phyloP scores from a whole-genome alignment of 2,329 filamentous ascomycete species.

The Alternaria triticina region DNA sequence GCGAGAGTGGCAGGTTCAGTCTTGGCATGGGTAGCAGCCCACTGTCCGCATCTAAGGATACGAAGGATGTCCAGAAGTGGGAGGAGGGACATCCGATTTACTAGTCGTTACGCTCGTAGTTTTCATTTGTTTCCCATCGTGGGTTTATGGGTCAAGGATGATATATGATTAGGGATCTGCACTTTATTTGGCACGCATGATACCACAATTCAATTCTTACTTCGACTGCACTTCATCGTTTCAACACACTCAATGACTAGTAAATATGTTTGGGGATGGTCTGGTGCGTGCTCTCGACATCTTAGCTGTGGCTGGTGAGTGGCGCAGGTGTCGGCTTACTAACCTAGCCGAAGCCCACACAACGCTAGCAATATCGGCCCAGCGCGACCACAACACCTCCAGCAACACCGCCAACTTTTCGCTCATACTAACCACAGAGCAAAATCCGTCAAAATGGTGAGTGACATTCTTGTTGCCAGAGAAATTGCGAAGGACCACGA shows the following conservation, averaged over 20 bases:
- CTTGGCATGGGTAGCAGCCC: conserved; percentile 42
- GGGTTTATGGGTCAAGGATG: not conserved
- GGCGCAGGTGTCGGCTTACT: conserved; percentile 22
- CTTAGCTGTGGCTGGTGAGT: conserved; percentile 24
- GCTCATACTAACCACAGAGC: conserved; percentile 44
- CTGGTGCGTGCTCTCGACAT: not conserved
- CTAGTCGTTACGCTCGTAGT: conserved; percentile 28
- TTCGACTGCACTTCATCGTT: not conserved
- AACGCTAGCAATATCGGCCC: conserved; percentile 34
- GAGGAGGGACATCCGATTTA: conserved; percentile 57
- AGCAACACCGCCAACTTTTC: conserved; percentile 45
- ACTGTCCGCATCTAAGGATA: conserved; percentile 34
- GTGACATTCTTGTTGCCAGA: conserved; percentile 14
- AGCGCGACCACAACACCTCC: conserved; percentile 30
- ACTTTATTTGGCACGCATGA: conserved; percentile 28
- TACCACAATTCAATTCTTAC: conserved; percentile 30
- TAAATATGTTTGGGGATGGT: not conserved
- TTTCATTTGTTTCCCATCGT: conserved; percentile 3
- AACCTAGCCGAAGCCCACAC: conserved; percentile 43
- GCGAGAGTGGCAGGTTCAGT: conserved; percentile 43
- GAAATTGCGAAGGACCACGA: conserved; percentile 8
- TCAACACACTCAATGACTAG: not conserved
- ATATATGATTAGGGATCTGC: not conserved
- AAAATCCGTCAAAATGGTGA: conserved; percentile 52
- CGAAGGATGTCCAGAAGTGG: conserved; percentile 50